These are phyloP conservation scores for Triticum timopheevii DNA, from an alignment of 176 grass and related monocot species.

Conservation along the genomic window DNA sequence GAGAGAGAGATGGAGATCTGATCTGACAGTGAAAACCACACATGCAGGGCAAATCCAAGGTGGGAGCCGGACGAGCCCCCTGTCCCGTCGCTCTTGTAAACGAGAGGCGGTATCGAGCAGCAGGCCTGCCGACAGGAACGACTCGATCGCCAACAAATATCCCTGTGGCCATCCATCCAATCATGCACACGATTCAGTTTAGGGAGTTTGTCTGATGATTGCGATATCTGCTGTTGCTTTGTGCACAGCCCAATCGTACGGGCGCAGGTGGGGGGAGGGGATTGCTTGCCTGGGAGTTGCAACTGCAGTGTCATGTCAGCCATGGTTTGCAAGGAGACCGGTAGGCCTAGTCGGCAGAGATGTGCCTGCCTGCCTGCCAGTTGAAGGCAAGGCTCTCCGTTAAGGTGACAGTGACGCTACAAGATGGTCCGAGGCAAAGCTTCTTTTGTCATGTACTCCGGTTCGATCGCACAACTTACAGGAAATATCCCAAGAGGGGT, in stretches of 20 bases:
- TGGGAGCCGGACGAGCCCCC: no score
- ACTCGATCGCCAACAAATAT: neutral
- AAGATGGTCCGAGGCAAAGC: neutral
- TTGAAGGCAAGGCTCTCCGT: neutral
- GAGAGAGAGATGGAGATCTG: neutral
- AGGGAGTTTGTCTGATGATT: neutral
- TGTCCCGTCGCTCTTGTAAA: neutral
- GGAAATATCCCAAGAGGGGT: neutral
- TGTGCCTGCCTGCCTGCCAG: neutral
- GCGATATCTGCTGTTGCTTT: neutral
- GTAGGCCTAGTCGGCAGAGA: neutral
- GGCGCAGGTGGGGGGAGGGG: no score
- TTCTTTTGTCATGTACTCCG: neutral
- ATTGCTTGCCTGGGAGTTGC: neutral
- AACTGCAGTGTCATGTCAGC: neutral
- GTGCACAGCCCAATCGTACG: no score
- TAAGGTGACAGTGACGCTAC: neutral
- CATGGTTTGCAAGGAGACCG: neutral
- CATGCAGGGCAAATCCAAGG: neutral
- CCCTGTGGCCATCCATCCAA: neutral
- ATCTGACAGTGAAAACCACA: neutral
- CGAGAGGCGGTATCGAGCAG: neutral
- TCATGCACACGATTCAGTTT: neutral
- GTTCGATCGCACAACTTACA: neutral
- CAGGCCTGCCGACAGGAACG: neutral